phyloP scores from a whole-genome alignment of 805 yeast genomes.

The Debaryomyces hansenii region DNA sequence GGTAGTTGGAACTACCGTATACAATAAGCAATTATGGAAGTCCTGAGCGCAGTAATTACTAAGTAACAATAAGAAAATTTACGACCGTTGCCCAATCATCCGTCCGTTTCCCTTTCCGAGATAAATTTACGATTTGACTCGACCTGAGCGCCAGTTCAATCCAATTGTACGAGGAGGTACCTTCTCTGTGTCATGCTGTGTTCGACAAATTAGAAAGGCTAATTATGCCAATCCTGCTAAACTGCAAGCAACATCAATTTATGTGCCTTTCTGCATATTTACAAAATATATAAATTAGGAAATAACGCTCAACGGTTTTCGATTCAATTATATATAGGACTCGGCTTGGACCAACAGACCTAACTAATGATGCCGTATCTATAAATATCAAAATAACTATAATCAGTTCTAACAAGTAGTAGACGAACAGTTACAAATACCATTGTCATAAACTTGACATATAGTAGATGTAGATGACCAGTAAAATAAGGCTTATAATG shows the following conservation, averaged over 20 bases:
- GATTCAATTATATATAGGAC: not conserved
- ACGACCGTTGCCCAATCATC: no score
- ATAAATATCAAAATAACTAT: not conserved
- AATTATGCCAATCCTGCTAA: no score
- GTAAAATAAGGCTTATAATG: constrained; percentile 12
- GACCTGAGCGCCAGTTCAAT: no score
- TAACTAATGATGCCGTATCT: not conserved
- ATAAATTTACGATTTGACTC: no score
- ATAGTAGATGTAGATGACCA: constrained; percentile 14
- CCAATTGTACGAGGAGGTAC: no score
- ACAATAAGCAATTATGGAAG: not conserved
- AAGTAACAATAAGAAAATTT: no score
- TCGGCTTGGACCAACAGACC: not conserved
- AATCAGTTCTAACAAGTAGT: not conserved
- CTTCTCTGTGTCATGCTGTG: no score
- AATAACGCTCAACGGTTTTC: not conserved
- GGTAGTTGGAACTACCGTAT: not conserved
- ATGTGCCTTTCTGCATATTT: not conserved
- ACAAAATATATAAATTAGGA: not conserved
- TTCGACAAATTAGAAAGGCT: no score
- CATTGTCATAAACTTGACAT: not conserved
- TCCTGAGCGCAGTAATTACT: not conserved
- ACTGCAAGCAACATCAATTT: not conserved
- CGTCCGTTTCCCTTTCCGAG: no score
- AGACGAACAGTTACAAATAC: not conserved